Evolutionary conservation across 352 stramenopile genomes (phyloP).

Genomic region (Bremia lactucae): DNA sequence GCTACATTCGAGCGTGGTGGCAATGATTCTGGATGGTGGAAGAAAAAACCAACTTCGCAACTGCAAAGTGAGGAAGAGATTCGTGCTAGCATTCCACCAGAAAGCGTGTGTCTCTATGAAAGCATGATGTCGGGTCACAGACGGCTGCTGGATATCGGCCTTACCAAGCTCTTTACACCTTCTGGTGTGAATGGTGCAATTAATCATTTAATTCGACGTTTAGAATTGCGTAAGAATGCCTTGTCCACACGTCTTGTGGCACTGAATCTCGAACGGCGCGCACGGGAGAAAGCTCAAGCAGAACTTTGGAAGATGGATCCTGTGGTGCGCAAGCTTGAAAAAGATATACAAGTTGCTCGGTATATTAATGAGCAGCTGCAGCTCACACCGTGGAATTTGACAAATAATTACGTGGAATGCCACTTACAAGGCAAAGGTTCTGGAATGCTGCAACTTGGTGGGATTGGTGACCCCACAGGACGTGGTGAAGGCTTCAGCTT

Average conservation of each 20-base stretch:
- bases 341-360: slow-evolving; percentile 68
- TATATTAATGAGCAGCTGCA: slow-evolving; percentile 75
- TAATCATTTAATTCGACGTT: slow-evolving; percentile 55
- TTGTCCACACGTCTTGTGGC: slow-evolving; percentile 45
- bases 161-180: slow-evolving; percentile 74
- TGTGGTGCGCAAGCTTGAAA: slow-evolving; percentile 62
- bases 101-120: slow-evolving; percentile 79
- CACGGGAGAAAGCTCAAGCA: slow-evolving; percentile 49
- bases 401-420: slow-evolving; percentile 81
- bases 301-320: slow-evolving; percentile 64
- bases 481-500: slow-evolving; percentile 82
- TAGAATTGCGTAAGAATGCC: slow-evolving; percentile 55
- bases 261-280: slow-evolving; percentile 34
- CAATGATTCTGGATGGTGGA: slow-evolving; percentile 79
- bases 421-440: slow-evolving; percentile 78
- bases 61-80: slow-evolving; percentile 73
- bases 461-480: slow-evolving; percentile 70
- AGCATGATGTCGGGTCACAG: slow-evolving; percentile 83
- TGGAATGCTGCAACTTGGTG: slow-evolving; percentile 69
- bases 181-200: slow-evolving; percentile 64
- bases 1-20: slow-evolving; percentile 77
- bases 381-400: slow-evolving; percentile 77
- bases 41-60: slow-evolving; percentile 54
- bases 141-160: slow-evolving; percentile 59
- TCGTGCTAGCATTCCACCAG: slow-evolving; percentile 54